Conservation (phyloP, 169 alveolate species). For the Plasmodium vivax region DNA sequence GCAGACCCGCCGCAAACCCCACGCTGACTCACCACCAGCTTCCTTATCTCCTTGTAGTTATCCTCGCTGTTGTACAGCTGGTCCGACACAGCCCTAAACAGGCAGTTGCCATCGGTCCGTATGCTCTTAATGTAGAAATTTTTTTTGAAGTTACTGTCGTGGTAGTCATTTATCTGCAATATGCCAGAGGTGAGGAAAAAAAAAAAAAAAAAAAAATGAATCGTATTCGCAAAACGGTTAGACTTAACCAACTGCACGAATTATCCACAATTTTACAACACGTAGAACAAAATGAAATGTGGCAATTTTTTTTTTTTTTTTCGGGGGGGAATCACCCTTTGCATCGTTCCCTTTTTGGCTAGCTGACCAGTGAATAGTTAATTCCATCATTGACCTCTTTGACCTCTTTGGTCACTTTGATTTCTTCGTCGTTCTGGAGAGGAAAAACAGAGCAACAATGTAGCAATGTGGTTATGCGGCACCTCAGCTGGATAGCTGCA, state of each 20-base stretch:
- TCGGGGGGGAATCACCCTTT: background rate
- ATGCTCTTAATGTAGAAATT: slow-evolving; percentile 51
- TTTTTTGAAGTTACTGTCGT: slow-evolving; percentile 57
- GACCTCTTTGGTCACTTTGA: background rate
- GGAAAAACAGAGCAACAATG: background rate
- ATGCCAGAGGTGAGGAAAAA: background rate
- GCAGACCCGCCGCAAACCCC: background rate
- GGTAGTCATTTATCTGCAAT: slow-evolving; percentile 36
- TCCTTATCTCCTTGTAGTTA: slow-evolving; percentile 58
- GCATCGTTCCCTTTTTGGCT: background rate
- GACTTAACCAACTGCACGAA: background rate
- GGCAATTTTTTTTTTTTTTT: too few species aligned
- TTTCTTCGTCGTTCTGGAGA: background rate
- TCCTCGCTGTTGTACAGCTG: slow-evolving; percentile 58
- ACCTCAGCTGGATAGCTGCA: background rate
- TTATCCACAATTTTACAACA: background rate
- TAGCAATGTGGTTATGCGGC: background rate
- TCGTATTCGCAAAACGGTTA: background rate
- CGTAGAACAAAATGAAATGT: background rate
- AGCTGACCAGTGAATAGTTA: background rate
- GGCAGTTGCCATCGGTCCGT: slow-evolving; percentile 62
- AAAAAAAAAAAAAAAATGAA: slow-evolving; percentile 1
- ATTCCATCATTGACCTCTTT: background rate
- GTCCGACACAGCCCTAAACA: slow-evolving; percentile 63
- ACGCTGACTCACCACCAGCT: slow-evolving; percentile 14